Base-by-base conservation (phyloP, 176 grass and related monocot genomes). In the Avena insularis region DNA sequence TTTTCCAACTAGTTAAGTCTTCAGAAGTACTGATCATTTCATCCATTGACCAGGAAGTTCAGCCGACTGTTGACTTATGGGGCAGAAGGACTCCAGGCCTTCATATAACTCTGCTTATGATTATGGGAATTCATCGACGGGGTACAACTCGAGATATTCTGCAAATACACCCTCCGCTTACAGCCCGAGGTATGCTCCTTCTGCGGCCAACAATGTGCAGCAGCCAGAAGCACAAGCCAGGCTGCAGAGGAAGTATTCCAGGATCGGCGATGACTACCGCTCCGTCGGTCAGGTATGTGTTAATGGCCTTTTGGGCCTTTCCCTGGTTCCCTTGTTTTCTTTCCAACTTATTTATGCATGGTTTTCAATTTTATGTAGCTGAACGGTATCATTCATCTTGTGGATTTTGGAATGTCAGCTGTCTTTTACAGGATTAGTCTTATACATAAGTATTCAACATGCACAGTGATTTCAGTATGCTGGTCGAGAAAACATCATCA, bases 201-300 rank as follows among this genome's bases (percentile, higher is more conserved):
- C 90, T n/a, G 53, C 77, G 27, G 69, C 84, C 49, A 77, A 67
- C 73, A 67, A 71, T 87, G 33, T 89, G 57, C 85, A 92, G 58
- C 85, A 93, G 58, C 85, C 91, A 84, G 81, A 95, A 72, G 87
- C 88, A 45, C 87, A 83, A 0, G 91, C 69, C 64, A 95, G 90
- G 69, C 71, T 94, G 60, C 86, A 92, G 64, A 89, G 78, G 79
- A 95, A 90, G 88, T 95, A 94, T 65, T 86, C 93, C 6, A 91
- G 84, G 90, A 98, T 98, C 27, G 92, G 88, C 5, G 97, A 98
- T 59, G 90, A 98, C 71, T 98, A 93, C 86, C 77, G 77, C 7
- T 91, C 97, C 80, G 20, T 98, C 20, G 85, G 43, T 90, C 97
- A 98, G 85, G 97, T 98, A 90, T 87, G 77, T 47, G 23, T 66